These are phyloP conservation scores for Umbelopsis isabellina DNA, from an alignment of 192 early-diverging fungal species.

Conservation along the genomic window DNA sequence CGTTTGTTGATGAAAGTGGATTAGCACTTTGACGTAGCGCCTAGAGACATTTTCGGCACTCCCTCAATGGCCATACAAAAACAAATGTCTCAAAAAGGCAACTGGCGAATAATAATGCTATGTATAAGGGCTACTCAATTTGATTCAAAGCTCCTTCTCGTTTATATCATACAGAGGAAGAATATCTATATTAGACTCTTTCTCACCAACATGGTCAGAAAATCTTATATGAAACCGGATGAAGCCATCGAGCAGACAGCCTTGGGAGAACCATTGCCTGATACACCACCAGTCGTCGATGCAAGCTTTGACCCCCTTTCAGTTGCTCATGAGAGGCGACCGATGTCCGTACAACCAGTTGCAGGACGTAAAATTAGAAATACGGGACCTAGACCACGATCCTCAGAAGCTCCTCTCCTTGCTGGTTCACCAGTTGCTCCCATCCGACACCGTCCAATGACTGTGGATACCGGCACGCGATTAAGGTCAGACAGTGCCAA, in stretches of 20 bases:
- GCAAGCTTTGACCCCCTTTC: background rate
- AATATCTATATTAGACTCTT: background rate
- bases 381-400: background rate
- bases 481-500: conserved; percentile 1
- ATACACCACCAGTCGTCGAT: background rate
- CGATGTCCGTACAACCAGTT: conserved; percentile 13
- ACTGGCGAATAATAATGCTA: background rate
- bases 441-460: conserved; percentile 13
- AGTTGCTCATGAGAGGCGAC: background rate
- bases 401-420: background rate
- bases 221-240: background rate
- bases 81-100: conserved; percentile 23
- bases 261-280: conserved; percentile 10
- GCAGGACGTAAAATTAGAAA: background rate
- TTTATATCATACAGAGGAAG: background rate
- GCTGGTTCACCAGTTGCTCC: background rate
- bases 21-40: no score
- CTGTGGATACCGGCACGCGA: background rate
- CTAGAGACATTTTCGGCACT: no score
- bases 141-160: background rate
- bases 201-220: background rate
- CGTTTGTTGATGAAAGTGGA: no score
- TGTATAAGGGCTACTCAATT: background rate
- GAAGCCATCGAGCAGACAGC: background rate
- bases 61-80: background rate